These are phyloP conservation scores for Rubus idaeus DNA, from an alignment of 306 rosid species.

Conservation along the genomic window DNA sequence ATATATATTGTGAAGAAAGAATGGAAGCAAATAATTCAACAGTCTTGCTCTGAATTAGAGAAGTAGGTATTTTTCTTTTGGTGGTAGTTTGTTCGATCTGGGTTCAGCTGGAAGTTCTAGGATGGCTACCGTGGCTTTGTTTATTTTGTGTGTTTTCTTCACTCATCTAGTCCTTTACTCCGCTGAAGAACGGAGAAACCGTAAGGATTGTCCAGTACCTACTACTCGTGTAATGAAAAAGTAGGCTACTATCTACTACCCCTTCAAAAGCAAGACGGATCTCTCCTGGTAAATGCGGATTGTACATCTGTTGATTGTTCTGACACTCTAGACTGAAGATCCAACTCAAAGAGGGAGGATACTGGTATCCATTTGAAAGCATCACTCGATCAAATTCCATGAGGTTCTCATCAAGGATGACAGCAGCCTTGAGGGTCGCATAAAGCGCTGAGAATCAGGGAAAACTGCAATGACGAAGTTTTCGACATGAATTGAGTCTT, in stretches of 20 bases:
- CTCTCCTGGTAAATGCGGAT: neutral
- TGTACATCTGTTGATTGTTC: neutral
- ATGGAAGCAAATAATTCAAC: neutral
- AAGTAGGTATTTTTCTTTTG: neutral
- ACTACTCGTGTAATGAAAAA: fast-evolving
- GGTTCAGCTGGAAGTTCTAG: neutral
- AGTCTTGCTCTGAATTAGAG: neutral
- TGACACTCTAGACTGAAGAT: fast-evolving
- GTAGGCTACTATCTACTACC: fast-evolving
- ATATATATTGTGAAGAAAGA: slow-evolving; percentile 2
- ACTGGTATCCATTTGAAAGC: neutral
- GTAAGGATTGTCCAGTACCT: slow-evolving; percentile 13
- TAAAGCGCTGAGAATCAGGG: no score
- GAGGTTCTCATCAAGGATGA: fast-evolving
- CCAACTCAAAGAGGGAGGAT: neutral
- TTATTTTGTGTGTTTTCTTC: slow-evolving; percentile 11
- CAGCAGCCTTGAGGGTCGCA: fast-evolving
- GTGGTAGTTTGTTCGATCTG: neutral
- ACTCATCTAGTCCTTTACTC: slow-evolving; percentile 8
- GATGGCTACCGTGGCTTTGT: slow-evolving; percentile 18
- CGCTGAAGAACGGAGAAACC: neutral
- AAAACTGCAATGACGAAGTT: fast-evolving
- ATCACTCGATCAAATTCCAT: fast-evolving
- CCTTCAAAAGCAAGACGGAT: fast-evolving
- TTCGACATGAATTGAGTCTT: neutral